Percentiles rank a stretch among this genome's conserved stretches.
Evolutionary conservation across 2,329 filamentous ascomycete genomes (phyloP).

Genomic region (Clarireedia homoeocarpa): DNA sequence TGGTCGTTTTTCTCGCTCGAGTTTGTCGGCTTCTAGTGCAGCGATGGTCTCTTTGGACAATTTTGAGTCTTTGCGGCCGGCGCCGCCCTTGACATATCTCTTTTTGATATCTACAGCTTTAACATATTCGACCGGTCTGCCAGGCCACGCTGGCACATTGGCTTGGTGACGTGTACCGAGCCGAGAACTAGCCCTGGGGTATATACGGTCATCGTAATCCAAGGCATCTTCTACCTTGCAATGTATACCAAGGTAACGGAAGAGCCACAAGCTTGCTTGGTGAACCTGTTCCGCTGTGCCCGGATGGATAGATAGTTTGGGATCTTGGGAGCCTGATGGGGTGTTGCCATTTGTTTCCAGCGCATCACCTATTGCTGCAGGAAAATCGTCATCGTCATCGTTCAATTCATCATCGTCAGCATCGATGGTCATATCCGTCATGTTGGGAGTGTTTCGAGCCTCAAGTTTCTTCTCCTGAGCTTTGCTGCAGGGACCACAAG

Average conservation of each 20-base stretch:
- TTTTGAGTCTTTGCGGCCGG: constrained; percentile 61
- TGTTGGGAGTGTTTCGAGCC: constrained; percentile 74
- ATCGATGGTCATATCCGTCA: constrained; percentile 58
- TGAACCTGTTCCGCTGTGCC: constrained; percentile 82
- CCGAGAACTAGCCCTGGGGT: constrained; percentile 88
- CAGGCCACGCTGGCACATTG: constrained; percentile 75
- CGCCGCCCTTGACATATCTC: constrained; percentile 51
- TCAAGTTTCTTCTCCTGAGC: constrained; percentile 92
- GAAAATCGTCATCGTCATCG: constrained; percentile 68
- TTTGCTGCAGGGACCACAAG: constrained; percentile 89
- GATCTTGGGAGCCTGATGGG: constrained; percentile 48
- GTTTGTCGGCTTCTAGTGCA: constrained; percentile 73
- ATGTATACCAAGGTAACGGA: constrained; percentile 90
- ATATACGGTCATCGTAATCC: constrained; percentile 96
- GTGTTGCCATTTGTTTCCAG: constrained; percentile 48
- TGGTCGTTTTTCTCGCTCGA: constrained; percentile 70
- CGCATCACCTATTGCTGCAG: constrained; percentile 40
- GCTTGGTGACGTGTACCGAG: constrained; percentile 89
- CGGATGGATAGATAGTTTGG: constrained; percentile 46
- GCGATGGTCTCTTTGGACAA: constrained; percentile 72
- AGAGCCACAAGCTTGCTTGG: constrained; percentile 91
- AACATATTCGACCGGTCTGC: constrained; percentile 79
- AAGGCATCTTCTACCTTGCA: constrained; percentile 91
- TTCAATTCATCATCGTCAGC: constrained; percentile 54
- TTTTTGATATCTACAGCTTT: constrained; percentile 83